phyloP scores from a whole-genome alignment of 768 basidiomycete species.

The Cyathus striatus region DNA sequence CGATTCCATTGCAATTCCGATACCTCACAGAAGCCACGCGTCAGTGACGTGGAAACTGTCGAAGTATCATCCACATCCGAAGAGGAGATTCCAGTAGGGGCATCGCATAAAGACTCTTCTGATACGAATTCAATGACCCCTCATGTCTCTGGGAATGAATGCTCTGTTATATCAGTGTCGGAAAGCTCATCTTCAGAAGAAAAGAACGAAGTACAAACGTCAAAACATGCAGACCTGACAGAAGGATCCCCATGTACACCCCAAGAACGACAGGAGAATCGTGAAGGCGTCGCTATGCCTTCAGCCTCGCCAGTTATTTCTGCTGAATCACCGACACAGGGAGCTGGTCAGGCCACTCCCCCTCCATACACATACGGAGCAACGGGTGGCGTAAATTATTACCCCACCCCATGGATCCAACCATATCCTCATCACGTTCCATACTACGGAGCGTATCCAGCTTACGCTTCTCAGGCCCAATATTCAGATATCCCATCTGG shows the following conservation, averaged over 20 bases:
- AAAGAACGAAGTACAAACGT: not conserved
- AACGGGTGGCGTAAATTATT: too few species aligned
- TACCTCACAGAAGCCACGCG: slow-evolving; percentile 19
- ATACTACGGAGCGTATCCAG: too few species aligned
- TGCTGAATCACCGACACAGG: slow-evolving; percentile 13
- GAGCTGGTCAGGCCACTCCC: not conserved
- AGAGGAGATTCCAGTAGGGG: not conserved
- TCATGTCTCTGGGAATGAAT: not conserved
- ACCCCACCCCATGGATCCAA: not conserved
- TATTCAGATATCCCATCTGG: too few species aligned
- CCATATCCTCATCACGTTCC: too few species aligned
- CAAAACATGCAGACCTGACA: not conserved
- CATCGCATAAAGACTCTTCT: too few species aligned
- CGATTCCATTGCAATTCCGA: slow-evolving; percentile 16
- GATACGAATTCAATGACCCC: too few species aligned
- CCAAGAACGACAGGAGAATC: not conserved
- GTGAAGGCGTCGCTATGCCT: slow-evolving; percentile 4
- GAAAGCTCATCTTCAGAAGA: not conserved
- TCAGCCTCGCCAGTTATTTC: slow-evolving; percentile 17
- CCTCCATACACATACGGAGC: slow-evolving; percentile 21
- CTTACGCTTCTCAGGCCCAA: slow-evolving; percentile 38
- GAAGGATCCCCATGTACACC: not conserved
- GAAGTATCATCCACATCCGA: not conserved
- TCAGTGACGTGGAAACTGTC: not conserved
- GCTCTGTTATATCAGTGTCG: not conserved